Conservation (phyloP, 495 filamentous ascomycete genomes). For the Copromyces sp. region DNA sequence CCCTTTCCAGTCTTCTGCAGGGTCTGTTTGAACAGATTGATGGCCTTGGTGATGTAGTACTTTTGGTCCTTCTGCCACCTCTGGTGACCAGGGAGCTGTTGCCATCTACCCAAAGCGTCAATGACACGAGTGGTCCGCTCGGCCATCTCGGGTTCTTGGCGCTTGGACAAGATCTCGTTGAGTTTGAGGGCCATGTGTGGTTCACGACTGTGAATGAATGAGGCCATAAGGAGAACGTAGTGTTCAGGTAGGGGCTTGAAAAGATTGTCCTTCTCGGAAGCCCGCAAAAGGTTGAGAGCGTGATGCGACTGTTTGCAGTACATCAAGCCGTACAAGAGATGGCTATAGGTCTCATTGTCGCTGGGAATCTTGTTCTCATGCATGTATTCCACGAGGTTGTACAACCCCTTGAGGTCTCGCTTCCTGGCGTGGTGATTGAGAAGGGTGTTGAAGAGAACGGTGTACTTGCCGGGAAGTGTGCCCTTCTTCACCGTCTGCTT, state of each 20-base stretch:
- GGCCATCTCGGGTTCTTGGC: slow-evolving; percentile 21
- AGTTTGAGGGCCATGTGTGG: slow-evolving; percentile 22
- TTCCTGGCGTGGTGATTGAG: slow-evolving; percentile 56
- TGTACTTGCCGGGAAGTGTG: slow-evolving; percentile 30
- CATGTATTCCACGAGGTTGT: slow-evolving; percentile 55
- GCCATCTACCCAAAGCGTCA: slow-evolving; percentile 25
- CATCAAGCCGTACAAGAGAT: slow-evolving; percentile 60
- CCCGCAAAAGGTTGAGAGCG: slow-evolving; percentile 54
- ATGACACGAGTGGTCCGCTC: slow-evolving; percentile 24
- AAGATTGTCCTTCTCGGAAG: slow-evolving; percentile 45
- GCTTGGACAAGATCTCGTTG: slow-evolving; percentile 24
- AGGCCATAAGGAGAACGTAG: slow-evolving; percentile 21
- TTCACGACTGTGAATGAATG: slow-evolving; percentile 27
- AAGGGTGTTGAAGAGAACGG: slow-evolving; percentile 70
- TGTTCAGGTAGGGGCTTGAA: slow-evolving; percentile 56
- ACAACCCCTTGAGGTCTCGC: slow-evolving; percentile 50
- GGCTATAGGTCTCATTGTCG: slow-evolving; percentile 61
- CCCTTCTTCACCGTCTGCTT: slow-evolving; percentile 27
- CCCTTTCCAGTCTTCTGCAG: slow-evolving; percentile 4
- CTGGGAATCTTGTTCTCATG: slow-evolving; percentile 43
- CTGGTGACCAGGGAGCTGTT: slow-evolving; percentile 13
- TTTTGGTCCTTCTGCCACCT: slow-evolving; percentile 12
- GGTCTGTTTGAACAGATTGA: slow-evolving; percentile 16
- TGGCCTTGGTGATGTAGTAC: slow-evolving; percentile 16
- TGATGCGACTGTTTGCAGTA: slow-evolving; percentile 49